Evolutionary conservation across 2,329 filamentous ascomycete genomes (phyloP).

Genomic region (Tolypocladium paradoxum): DNA sequence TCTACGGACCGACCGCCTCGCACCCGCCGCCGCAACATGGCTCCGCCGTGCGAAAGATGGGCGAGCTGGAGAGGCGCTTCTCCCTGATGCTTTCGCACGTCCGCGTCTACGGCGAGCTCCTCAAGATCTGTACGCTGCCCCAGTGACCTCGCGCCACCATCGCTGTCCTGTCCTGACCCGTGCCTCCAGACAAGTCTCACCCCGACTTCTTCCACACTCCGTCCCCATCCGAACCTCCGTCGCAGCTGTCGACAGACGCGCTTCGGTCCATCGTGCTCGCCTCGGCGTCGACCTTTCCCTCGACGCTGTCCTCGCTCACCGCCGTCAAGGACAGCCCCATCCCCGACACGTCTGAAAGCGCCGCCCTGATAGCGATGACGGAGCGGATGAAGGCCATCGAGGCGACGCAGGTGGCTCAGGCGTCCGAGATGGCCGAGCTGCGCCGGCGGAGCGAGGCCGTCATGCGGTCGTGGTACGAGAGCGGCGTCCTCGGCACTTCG

Average conservation of each 20-base stretch:
- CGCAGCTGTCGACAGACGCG: slow-evolving; percentile 38
- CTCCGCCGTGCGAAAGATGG: slow-evolving; percentile 33
- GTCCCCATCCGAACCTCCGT: slow-evolving; percentile 34
- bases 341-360: slow-evolving; percentile 43
- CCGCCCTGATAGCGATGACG: slow-evolving; percentile 44
- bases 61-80: slow-evolving; percentile 44
- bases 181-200: slow-evolving; percentile 35
- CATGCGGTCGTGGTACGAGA: slow-evolving; percentile 64
- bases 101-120: slow-evolving; percentile 47
- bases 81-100: slow-evolving; percentile 35
- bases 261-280: slow-evolving; percentile 44
- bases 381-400: slow-evolving; percentile 53
- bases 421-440: slow-evolving; percentile 50
- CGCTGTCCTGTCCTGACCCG: not conserved
- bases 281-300: slow-evolving; percentile 43
- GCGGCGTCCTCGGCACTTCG: slow-evolving; percentile 56
- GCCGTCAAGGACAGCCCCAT: slow-evolving; percentile 45
- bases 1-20: slow-evolving; percentile 35
- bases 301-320: slow-evolving; percentile 45
- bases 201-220: slow-evolving; percentile 44
- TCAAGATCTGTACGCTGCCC: slow-evolving; percentile 44
- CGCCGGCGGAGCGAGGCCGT: slow-evolving; percentile 51
- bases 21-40: slow-evolving; percentile 21
- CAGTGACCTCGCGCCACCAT: not conserved
- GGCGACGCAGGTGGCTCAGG: slow-evolving; percentile 50